Conservation (phyloP, 805 yeast genomes). For the Osmozyma mogii region DNA sequence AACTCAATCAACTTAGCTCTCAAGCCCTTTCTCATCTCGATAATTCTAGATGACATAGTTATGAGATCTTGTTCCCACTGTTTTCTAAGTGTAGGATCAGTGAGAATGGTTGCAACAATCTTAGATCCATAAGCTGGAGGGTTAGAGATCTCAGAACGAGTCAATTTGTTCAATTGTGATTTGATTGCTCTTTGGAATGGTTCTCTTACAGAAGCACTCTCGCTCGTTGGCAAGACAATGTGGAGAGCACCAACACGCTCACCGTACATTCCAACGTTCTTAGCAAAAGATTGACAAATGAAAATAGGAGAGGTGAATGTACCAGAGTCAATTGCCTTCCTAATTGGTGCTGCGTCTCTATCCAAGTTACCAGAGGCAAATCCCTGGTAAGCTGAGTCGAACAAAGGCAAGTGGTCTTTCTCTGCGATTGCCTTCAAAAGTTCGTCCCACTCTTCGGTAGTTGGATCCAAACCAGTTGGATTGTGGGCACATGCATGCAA, state of each 20-base stretch:
- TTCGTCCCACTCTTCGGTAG: slow-evolving; percentile 67
- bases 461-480: slow-evolving; percentile 96
- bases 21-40: slow-evolving; percentile 65
- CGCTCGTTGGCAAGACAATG: slow-evolving; percentile 41
- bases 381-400: slow-evolving; percentile 96
- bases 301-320: slow-evolving; percentile 43
- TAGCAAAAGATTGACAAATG: slow-evolving; percentile 93
- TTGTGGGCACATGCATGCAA: slow-evolving; percentile 97
- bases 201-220: slow-evolving; percentile 10
- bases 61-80: slow-evolving; percentile 83
- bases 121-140: slow-evolving; percentile 97
- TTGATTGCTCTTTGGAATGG: slow-evolving; percentile 47
- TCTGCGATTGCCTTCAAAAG: slow-evolving; percentile 56
- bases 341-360: slow-evolving; percentile 77
- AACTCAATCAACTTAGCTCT: slow-evolving; percentile 52
- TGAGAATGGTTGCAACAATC: slow-evolving; percentile 69
- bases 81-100: slow-evolving; percentile 51
- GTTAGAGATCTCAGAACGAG: slow-evolving; percentile 81
- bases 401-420: slow-evolving; percentile 67
- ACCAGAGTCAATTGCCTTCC: slow-evolving; percentile 45
- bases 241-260: slow-evolving; percentile 96
- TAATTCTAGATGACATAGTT: slow-evolving; percentile 82
- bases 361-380: slow-evolving; percentile 85
- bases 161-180: slow-evolving; percentile 69
- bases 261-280: slow-evolving; percentile 95